Base-by-base conservation (phyloP, 2,329 filamentous ascomycete genomes). In the Fusarium poae region DNA sequence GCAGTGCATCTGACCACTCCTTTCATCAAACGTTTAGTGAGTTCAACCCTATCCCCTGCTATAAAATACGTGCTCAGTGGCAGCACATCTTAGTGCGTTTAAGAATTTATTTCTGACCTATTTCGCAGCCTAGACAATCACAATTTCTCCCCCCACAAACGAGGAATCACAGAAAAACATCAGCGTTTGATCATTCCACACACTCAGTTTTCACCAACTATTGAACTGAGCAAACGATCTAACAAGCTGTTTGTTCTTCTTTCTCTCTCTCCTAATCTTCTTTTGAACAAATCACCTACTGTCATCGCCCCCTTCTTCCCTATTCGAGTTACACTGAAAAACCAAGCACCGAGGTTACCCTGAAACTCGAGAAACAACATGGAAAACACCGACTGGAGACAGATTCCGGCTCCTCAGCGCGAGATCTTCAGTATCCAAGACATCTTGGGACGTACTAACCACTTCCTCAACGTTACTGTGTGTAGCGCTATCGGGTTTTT, bases 391-490 rank as follows among this genome's bases (percentile, higher is more conserved):
- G 29, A 52, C 49, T 65, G 62, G 60, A 18, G 23, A 13, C 25
- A 15, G 3, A 55, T 53, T 0, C 45, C 61, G 9, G 40, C 63
- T 6, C 56, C 63, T 1, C 13, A 6, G 11, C 42, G 55, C 4
- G 51, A 65, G 35, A 35, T n/a, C 1, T 66, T 66, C 25, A 57
- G 32, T 20, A 16, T 62, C 12, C n/a, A 49, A 2, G 64, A 67
- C 13, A 50, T 67, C 6, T 13, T 35, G 4, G 6, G 30, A 4
- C 23, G 51, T 2, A 45, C 40, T 0, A 42, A 51, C 6, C 34
- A 15, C 9, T 51, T 50, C 11, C 48, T 67, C 21, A 49, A 42
- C 0, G 43, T 54, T 0, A 48, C 53, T 3, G 20, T 51, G 0
- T 52, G 62, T 8, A 67, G 48, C 1, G 57, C 57, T 6, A 5